These are phyloP conservation scores for Pleurotus tuoliensis DNA, from an alignment of 768 basidiomycete species.

Conservation along the genomic window DNA sequence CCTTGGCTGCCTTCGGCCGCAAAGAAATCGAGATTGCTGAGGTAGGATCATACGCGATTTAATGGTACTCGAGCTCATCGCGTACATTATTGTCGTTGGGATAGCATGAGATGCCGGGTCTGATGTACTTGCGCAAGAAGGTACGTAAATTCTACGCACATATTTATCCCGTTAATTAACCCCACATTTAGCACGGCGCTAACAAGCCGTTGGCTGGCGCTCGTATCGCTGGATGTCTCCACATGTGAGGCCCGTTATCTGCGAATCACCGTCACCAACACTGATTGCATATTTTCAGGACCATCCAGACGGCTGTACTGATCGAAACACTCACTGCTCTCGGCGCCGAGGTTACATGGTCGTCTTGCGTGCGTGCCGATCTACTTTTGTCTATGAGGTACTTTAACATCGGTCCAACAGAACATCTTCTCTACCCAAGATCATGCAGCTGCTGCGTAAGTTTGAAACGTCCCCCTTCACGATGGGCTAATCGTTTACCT, in stretches of 20 bases:
- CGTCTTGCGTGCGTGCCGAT: conserved; percentile 74
- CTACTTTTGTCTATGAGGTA: not conserved
- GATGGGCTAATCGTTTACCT: not conserved
- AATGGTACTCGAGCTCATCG: not conserved
- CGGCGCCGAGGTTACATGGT: conserved; percentile 98
- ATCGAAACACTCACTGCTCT: conserved; percentile 96
- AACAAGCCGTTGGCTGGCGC: conserved; percentile 89
- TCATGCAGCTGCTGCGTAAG: conserved; percentile 95
- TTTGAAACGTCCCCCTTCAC: conserved; percentile 11
- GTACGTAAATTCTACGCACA: conserved; percentile 32
- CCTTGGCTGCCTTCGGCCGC: conserved; percentile 98
- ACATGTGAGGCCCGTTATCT: conserved; percentile 61
- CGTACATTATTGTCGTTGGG: not conserved
- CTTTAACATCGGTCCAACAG: conserved; percentile 31
- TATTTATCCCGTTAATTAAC: conserved; percentile 11
- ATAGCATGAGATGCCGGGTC: conserved; percentile 92
- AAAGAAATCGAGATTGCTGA: conserved; percentile 99
- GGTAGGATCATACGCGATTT: conserved; percentile 42
- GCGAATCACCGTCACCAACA: too few relatives aligned
- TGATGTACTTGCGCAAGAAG: conserved; percentile 90
- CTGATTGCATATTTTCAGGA: conserved; percentile 50
- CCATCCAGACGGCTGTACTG: conserved; percentile 96
- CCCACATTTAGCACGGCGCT: conserved; percentile 56
- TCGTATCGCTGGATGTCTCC: conserved; percentile 95
- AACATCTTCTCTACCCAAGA: conserved; percentile 99